Percentiles rank a stretch among this genome's conserved stretches.
Conservation (phyloP, 805 yeast genomes). For the Kuraishia capsulata region DNA sequence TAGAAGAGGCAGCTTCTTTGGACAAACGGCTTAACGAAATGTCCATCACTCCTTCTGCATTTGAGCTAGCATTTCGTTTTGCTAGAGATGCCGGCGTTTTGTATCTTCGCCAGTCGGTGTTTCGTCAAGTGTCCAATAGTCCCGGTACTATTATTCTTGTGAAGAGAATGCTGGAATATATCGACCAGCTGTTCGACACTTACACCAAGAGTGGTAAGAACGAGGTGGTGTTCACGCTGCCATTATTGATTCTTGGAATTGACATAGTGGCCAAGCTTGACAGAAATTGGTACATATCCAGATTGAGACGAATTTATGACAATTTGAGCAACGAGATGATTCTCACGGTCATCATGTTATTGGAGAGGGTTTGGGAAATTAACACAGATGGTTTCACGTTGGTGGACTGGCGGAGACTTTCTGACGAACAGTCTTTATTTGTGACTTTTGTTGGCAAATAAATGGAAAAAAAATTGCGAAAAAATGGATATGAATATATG, state of each 20-base stretch:
- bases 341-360: conserved; percentile 2
- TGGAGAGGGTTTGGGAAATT: conserved; percentile 7
- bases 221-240: conserved; percentile 4
- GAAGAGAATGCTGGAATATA: conserved; percentile 3
- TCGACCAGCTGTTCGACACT: neutral
- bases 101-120: conserved; percentile 10
- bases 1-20: neutral
- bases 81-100: conserved; percentile 7
- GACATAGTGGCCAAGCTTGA: conserved; percentile 5
- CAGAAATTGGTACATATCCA: conserved; percentile 3
- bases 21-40: neutral
- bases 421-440: neutral
- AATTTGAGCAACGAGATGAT: neutral
- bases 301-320: neutral
- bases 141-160: conserved; percentile 9
- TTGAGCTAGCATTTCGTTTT: conserved; percentile 1
- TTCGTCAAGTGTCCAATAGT: conserved; percentile 6
- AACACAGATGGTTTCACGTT: conserved; percentile 6
- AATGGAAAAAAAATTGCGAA: too few relatives aligned
- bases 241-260: conserved; percentile 9
- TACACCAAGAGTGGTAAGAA: neutral
- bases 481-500: too few relatives aligned
- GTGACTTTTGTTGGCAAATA: neutral
- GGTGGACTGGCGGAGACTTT: conserved; percentile 8
- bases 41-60: neutral